Evolutionary conservation across 2,329 filamentous ascomycete genomes (phyloP), one percentile per base, ranked within the genome.

Genomic region (Eurotiales sp.): DNA sequence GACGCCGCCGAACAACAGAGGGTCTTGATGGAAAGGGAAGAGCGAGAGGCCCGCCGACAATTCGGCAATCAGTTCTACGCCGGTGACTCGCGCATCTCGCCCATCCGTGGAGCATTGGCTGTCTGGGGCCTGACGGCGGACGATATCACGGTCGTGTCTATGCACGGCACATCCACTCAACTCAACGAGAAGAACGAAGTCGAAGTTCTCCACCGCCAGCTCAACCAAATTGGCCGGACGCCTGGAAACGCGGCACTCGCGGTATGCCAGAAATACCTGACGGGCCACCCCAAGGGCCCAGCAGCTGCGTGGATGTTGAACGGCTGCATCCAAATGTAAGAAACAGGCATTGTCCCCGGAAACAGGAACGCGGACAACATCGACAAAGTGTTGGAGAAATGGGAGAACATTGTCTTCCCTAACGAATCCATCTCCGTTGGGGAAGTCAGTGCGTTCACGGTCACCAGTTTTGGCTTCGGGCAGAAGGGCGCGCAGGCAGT

Each of bases 161-260:
- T 97, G 88, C 93, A 99, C 77, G 93, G 93, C 64, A 99, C 93
- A 32, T 97, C 92, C 1, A 99, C 93, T 59, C 90, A 95, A 67
- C 92, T 93, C 61, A 99, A 99, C 72, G 93, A 99, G 79, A 97
- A 96, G 85, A 99, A 99, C 73, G 93, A 99, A 72, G 97, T 92
- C n/a, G 90, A 91, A 48, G 92, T 96, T 66, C 87, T 99, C 63
- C 96, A 92, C 79, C 84, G 96, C 70, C 93, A 99, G 75, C 84
- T 99, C 73, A 85, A 86, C 61, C 93, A 99, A 68, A 85, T 99
- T 46, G 93, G 93, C 59, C 88, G 93, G 62, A 87, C 86, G 74
- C 96, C 96, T 84, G 93, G 93, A 64, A 99, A 99, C 66, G 91
- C 92, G 22, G 78, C 97, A 12, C 75, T 97, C 58, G 92, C 91